Conservation (phyloP, 169 alveolate genomes). For the Condylostoma magnum region DNA sequence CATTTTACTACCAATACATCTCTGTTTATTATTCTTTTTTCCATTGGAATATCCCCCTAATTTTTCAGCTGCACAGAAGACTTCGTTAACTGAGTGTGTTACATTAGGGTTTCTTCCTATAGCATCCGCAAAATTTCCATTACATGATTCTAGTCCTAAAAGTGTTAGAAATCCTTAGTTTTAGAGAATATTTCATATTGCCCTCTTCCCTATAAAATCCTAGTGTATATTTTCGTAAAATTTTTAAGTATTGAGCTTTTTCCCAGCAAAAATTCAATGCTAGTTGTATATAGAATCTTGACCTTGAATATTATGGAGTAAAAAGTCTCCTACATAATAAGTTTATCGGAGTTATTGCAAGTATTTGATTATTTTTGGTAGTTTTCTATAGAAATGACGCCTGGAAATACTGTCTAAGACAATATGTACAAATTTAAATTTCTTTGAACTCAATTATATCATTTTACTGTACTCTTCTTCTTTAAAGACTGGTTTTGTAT, state of each 20-base stretch:
- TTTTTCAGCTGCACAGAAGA: background rate
- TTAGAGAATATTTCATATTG: background rate
- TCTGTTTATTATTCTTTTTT: background rate
- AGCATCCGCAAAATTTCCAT: background rate
- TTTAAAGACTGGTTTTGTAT: background rate
- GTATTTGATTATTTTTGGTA: background rate
- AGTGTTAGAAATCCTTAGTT: constrained; percentile 1
- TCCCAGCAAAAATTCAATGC: background rate
- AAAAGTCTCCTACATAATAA: background rate
- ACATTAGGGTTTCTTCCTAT: constrained; percentile 3
- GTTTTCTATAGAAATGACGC: constrained; percentile 4
- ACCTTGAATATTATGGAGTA: background rate
- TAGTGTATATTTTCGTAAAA: background rate
- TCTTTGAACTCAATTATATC: background rate
- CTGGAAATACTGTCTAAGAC: background rate
- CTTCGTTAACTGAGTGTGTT: background rate
- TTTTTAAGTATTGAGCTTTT: background rate
- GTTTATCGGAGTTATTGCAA: background rate
- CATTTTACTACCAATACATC: constrained; percentile 20
- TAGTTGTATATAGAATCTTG: background rate
- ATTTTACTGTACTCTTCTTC: background rate
- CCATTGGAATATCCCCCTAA: background rate
- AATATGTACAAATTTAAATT: background rate
- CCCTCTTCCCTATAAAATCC: background rate
- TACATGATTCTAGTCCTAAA: background rate